Percentiles rank a stretch among this genome's conserved stretches.
Conservation (phyloP, 1,139 yeast genomes). For the Candida glucosophila region DNA sequence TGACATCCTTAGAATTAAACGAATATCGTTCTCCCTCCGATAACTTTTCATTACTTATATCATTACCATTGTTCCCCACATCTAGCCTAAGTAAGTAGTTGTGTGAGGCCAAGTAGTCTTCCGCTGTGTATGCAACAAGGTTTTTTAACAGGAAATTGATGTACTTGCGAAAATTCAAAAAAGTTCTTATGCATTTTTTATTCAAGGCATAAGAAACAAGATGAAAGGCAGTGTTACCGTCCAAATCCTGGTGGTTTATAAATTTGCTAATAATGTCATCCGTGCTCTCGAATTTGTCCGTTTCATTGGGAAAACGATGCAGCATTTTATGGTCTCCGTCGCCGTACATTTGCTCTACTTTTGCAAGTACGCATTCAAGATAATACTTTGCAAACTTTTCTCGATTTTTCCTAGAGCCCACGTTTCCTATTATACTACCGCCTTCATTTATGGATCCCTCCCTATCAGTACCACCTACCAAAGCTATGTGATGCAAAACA, state of each 20-base stretch:
- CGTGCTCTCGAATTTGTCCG: slow-evolving; percentile 5
- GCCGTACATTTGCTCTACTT: slow-evolving; percentile 17
- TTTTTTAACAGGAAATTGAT: slow-evolving; percentile 56
- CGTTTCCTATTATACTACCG: slow-evolving; percentile 7
- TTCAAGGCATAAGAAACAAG: slow-evolving; percentile 72
- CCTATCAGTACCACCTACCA: slow-evolving; percentile 11
- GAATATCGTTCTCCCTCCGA: slow-evolving; percentile 3
- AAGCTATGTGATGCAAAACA: slow-evolving; percentile 76
- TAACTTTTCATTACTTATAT: slow-evolving; percentile 4
- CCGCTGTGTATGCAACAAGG: slow-evolving; percentile 63
- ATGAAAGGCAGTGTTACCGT: slow-evolving; percentile 87
- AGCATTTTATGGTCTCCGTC: too few species aligned
- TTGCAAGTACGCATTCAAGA: slow-evolving; percentile 67
- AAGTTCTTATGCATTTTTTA: slow-evolving; percentile 62
- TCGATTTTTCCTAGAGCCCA: slow-evolving; percentile 34
- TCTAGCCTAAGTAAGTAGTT: slow-evolving; percentile 22
- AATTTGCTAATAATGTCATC: slow-evolving; percentile 48
- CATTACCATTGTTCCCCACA: slow-evolving; percentile 4
- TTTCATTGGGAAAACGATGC: too few species aligned
- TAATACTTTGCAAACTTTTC: slow-evolving; percentile 76
- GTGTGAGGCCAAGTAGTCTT: slow-evolving; percentile 50
- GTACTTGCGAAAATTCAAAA: slow-evolving; percentile 65
- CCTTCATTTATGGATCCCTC: too few species aligned
- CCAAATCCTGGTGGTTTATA: slow-evolving; percentile 67
- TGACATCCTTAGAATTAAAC: slow-evolving; percentile 1